Conservation (phyloP, 176 grass and related monocot genomes). For the Eleusine coracana region DNA sequence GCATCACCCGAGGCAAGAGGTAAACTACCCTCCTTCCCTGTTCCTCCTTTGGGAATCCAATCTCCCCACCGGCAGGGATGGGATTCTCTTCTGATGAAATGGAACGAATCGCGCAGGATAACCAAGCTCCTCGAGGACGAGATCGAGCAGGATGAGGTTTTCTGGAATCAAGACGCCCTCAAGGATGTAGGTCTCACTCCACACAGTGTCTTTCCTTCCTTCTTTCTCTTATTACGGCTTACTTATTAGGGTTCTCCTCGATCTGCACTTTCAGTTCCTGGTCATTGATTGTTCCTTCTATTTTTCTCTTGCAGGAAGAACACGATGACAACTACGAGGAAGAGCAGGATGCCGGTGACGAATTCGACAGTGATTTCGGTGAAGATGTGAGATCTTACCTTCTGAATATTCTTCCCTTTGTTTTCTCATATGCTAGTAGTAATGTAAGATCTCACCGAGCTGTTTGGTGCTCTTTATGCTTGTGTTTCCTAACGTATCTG, state of each 20-base stretch:
- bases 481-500: neutral
- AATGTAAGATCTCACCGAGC: neutral
- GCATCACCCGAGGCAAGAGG: constrained; percentile 82
- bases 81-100: neutral
- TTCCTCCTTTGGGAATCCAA: accelerated
- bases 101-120: constrained; percentile 52
- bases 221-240: neutral
- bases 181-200: constrained; percentile 47
- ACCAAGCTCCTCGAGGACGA: constrained; percentile 81
- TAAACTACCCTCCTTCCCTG: constrained; percentile 32
- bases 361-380: constrained; percentile 89
- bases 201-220: neutral
- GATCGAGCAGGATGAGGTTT: constrained; percentile 69
- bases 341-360: constrained; percentile 71
- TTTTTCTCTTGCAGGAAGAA: constrained; percentile 63
- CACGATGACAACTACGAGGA: constrained; percentile 79
- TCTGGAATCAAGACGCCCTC: constrained; percentile 90
- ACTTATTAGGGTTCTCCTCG: neutral
- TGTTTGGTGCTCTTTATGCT: neutral
- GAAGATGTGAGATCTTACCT: constrained; percentile 61
- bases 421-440: neutral
- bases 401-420: neutral
- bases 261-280: neutral
- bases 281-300: neutral
- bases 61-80: neutral